Conservation (phyloP, 306 rosid species). For the Comarum palustre region DNA sequence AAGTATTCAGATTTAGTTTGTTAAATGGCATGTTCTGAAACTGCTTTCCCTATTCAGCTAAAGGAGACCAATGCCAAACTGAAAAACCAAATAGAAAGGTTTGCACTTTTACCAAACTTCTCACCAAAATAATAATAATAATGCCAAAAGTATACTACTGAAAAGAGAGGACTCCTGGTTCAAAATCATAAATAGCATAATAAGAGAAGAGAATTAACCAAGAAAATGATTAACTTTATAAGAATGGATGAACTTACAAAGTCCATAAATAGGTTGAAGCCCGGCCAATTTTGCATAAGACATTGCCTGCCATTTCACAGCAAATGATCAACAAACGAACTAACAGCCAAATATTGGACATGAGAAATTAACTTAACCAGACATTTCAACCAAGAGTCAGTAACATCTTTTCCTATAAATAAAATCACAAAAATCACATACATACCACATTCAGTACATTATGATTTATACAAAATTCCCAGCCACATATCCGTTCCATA, state of each 20-base stretch:
- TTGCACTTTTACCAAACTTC: neutral
- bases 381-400: neutral
- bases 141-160: neutral
- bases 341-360: conserved; percentile 6
- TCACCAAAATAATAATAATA: neutral
- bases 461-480: no score
- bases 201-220: neutral
- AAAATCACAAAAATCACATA: no score
- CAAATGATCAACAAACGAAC: conserved; percentile 18
- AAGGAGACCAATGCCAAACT: neutral
- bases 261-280: conserved; percentile 89
- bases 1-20: neutral
- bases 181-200: neutral
- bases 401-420: neutral
- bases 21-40: neutral
- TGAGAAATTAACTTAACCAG: neutral
- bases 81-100: neutral
- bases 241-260: conserved; percentile 58
- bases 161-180: neutral
- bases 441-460: neutral
- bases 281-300: conserved; percentile 97
- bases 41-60: neutral
- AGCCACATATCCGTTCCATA: no score
- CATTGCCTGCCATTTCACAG: conserved; percentile 62
- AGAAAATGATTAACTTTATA: neutral